Evolutionary conservation across 176 grass and related monocot genomes (phyloP).

Genomic region (bread wheat (Triticum aestivum)): IWGSC_CS_RefSeq_v2.1 NC_057810.1:157377127-157377626

Average conservation of each 20-base stretch:
- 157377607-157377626: too few relatives aligned
- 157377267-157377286: slow-evolving; percentile 18
- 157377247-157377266: slow-evolving; percentile 26
- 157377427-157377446: neutral
- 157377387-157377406: neutral
- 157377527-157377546: neutral
- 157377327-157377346: too few relatives aligned
- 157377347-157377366: neutral
- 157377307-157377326: neutral
- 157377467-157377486: neutral
- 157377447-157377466: too few relatives aligned
- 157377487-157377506: neutral
- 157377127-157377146: neutral
- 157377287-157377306: slow-evolving; percentile 10
- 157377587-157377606: neutral
- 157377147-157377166: neutral
- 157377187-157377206: neutral
- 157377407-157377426: slow-evolving; percentile 10
- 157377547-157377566: neutral
- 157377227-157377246: slow-evolving; percentile 24
- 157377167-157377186: neutral
- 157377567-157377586: neutral
- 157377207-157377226: slow-evolving; percentile 18
- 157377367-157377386: neutral
- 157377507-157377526: neutral